These are phyloP conservation scores for Orychophragmus violaceus DNA, from an alignment of 345 rosid species.

Conservation along the genomic window DNA sequence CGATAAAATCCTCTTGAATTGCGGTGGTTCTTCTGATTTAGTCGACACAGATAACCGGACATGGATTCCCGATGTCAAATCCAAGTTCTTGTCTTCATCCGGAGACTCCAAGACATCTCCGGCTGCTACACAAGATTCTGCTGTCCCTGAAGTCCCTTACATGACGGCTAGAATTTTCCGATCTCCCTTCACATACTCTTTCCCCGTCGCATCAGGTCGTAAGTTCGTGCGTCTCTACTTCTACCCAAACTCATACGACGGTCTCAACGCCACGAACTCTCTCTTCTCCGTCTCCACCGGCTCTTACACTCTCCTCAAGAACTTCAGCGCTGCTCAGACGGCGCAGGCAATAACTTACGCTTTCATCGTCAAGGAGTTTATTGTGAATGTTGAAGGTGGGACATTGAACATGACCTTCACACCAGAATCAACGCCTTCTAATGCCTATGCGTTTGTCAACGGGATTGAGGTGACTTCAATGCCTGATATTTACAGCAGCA, in stretches of 20 bases:
- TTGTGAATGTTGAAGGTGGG: constrained; percentile 49
- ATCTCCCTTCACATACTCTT: constrained; percentile 58
- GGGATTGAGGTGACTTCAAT: constrained; percentile 90
- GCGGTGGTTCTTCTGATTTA: constrained; percentile 49
- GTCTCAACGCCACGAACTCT: constrained; percentile 49
- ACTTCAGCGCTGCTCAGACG: constrained; percentile 84
- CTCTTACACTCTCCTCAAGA: constrained; percentile 59
- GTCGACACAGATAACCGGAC: constrained; percentile 47
- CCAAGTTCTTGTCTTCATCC: constrained; percentile 47
- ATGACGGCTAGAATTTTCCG: constrained; percentile 70
- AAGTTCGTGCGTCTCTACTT: constrained; percentile 75
- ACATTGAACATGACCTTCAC: constrained; percentile 59
- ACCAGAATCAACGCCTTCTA: constrained; percentile 41
- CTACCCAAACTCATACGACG: constrained; percentile 57
- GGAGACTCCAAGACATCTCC: constrained; percentile 37
- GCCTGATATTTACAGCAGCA: constrained; percentile 68
- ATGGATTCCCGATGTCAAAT: constrained; percentile 66
- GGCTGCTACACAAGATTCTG: constrained; percentile 60
- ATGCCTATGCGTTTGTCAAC: constrained; percentile 72
- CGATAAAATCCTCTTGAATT: constrained; percentile 59
- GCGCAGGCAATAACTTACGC: constrained; percentile 61
- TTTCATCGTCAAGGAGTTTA: constrained; percentile 66
- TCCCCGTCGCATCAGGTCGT: constrained; percentile 73
- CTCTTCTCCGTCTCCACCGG: constrained; percentile 63
- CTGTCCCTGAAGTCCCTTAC: constrained; percentile 64